phyloP scores from a whole-genome alignment of 495 filamentous ascomycete genomes.

The Xylaria telfairii region DNA sequence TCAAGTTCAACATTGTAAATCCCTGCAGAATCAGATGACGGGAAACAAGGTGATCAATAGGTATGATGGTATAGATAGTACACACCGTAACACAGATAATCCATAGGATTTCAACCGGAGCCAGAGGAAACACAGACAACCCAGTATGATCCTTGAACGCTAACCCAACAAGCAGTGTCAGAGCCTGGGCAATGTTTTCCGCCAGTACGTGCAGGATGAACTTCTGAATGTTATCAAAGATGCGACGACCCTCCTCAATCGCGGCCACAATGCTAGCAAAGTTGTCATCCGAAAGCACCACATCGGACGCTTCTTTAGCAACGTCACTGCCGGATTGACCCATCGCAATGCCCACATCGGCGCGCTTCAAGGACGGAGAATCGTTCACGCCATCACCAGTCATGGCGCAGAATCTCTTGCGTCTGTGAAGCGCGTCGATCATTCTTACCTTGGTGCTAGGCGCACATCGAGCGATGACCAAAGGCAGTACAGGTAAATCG shows the following conservation, averaged over 20 bases:
- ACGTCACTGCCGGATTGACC: slow-evolving; percentile 73
- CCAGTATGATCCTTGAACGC: slow-evolving; percentile 69
- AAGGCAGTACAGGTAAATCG: slow-evolving; percentile 63
- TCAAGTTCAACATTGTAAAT: too few species aligned
- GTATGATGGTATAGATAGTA: too few species aligned
- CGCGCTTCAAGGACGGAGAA: slow-evolving; percentile 72
- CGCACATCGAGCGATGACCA: slow-evolving; percentile 74
- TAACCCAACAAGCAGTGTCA: slow-evolving; percentile 71
- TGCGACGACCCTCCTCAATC: slow-evolving; percentile 72
- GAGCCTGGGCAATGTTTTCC: slow-evolving; percentile 75
- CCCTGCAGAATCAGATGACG: too few species aligned
- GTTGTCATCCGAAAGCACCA: slow-evolving; percentile 79
- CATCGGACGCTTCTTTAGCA: slow-evolving; percentile 78
- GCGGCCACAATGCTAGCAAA: slow-evolving; percentile 78
- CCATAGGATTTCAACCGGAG: slow-evolving; percentile 78
- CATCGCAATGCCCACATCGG: slow-evolving; percentile 83
- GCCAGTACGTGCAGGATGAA: slow-evolving; percentile 76
- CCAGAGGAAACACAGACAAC: slow-evolving; percentile 73
- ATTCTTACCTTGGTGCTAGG: slow-evolving; percentile 73
- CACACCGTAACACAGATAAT: slow-evolving; percentile 80
- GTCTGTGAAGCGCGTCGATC: slow-evolving; percentile 72
- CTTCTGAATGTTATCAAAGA: slow-evolving; percentile 82
- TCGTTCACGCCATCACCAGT: slow-evolving; percentile 84
- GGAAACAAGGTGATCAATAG: too few species aligned
- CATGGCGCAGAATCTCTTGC: slow-evolving; percentile 70